These are phyloP conservation scores for Exophiala calicioides DNA, from an alignment of 2,329 filamentous ascomycete genomes.

Conservation along the genomic window DNA sequence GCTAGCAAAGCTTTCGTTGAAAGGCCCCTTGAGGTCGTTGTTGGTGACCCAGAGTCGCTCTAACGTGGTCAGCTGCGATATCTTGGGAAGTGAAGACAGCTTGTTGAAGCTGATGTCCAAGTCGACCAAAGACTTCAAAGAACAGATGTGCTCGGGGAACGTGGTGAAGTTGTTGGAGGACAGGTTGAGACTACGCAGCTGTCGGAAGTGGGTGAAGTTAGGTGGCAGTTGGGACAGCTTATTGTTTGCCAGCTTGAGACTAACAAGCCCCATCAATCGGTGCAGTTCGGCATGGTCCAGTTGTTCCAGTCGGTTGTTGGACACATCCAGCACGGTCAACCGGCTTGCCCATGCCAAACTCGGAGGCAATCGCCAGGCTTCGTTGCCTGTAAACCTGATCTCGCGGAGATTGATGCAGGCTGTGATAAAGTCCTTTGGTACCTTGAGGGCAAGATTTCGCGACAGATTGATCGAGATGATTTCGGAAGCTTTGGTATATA, in stretches of 20 bases:
- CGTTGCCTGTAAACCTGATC: constrained; percentile 94
- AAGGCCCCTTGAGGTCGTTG: constrained; percentile 76
- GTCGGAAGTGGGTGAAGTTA: constrained; percentile 79
- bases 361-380: constrained; percentile 79
- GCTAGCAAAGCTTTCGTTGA: constrained; percentile 72
- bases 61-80: constrained; percentile 75
- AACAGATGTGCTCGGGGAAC: constrained; percentile 83
- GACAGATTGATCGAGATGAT: constrained; percentile 95
- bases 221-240: constrained; percentile 74
- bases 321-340: constrained; percentile 87
- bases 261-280: constrained; percentile 73
- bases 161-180: constrained; percentile 88
- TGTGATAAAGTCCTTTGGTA: constrained; percentile 95
- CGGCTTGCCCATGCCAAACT: constrained; percentile 79
- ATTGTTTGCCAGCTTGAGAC: constrained; percentile 93
- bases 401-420: constrained; percentile 88
- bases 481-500: constrained; percentile 87
- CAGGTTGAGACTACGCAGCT: constrained; percentile 80
- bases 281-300: constrained; percentile 82
- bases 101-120: constrained; percentile 96
- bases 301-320: constrained; percentile 88
- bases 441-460: constrained; percentile 84
- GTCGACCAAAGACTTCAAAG: constrained; percentile 80
- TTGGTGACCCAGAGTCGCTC: constrained; percentile 95
- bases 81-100: constrained; percentile 75